Conservation (phyloP, 2,329 filamentous ascomycete genomes). For the Verticillium alfalfae region DNA sequence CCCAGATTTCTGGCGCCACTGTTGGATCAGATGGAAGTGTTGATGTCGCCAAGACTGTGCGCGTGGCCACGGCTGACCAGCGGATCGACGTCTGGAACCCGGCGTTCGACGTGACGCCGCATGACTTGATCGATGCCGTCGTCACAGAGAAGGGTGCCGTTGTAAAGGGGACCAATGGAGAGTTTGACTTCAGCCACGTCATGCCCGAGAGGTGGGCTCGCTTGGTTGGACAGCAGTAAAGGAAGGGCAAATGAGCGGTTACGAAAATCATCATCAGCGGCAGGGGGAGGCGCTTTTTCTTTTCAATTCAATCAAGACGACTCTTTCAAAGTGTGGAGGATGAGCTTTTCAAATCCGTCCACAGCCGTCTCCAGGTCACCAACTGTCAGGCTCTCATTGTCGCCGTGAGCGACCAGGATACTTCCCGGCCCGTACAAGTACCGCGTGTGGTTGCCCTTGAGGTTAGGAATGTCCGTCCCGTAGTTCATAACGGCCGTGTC, state of each 20-base stretch:
- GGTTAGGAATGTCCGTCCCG: slow-evolving; percentile 82
- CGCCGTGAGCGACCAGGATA: slow-evolving; percentile 83
- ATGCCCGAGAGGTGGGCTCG: slow-evolving; percentile 51
- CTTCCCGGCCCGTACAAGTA: slow-evolving; percentile 65
- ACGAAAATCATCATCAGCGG: not conserved
- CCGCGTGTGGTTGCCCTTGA: slow-evolving; percentile 61
- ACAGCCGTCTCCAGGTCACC: slow-evolving; percentile 73
- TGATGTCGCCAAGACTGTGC: slow-evolving; percentile 57
- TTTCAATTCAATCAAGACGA: not conserved
- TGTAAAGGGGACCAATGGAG: slow-evolving; percentile 66
- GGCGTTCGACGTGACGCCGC: slow-evolving; percentile 91
- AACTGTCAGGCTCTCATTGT: slow-evolving; percentile 73
- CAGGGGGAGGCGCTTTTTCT: not conserved
- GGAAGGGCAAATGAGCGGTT: not conserved
- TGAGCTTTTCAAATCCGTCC: slow-evolving; percentile 68
- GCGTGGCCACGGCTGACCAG: slow-evolving; percentile 73
- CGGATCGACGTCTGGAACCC: slow-evolving; percentile 92
- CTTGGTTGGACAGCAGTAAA: slow-evolving; percentile 7
- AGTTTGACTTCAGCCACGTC: slow-evolving; percentile 58
- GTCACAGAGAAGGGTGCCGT: slow-evolving; percentile 89
- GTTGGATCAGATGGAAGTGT: slow-evolving; percentile 58
- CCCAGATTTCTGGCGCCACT: slow-evolving; percentile 73
- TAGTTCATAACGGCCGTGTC: slow-evolving; percentile 84
- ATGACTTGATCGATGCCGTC: slow-evolving; percentile 83
- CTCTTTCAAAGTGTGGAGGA: slow-evolving; percentile 44